phyloP scores from a whole-genome alignment of 1,139 yeast genomes.

The Kodamaea plutei region DNA sequence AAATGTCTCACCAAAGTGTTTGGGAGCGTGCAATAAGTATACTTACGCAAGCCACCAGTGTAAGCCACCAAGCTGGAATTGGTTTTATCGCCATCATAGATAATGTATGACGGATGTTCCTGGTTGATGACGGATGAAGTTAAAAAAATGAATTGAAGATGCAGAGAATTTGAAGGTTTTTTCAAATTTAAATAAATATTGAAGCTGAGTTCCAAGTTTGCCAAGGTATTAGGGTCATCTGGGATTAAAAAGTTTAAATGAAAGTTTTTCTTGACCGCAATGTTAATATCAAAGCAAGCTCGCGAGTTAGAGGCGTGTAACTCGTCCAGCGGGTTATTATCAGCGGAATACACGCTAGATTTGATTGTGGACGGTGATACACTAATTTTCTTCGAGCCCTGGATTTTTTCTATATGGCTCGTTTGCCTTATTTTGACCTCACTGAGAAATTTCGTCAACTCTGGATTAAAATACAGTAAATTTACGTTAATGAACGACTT shows the following conservation, averaged over 20 bases:
- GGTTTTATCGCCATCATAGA: constrained; percentile 27
- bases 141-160: constrained; percentile 14
- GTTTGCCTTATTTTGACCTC: constrained; percentile 12
- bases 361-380: constrained; percentile 1
- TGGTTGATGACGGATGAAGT: constrained; percentile 10
- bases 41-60: constrained; percentile 42
- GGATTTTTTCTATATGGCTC: constrained; percentile 10
- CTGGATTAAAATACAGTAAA: constrained; percentile 59
- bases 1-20: constrained; percentile 21
- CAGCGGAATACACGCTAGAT: neutral
- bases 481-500: constrained; percentile 63
- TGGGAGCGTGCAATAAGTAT: constrained; percentile 39
- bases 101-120: constrained; percentile 32
- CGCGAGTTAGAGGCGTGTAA: constrained; percentile 4
- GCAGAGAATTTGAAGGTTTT: constrained; percentile 5
- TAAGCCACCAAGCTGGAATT: constrained; percentile 26
- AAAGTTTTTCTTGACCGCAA: constrained; percentile 37
- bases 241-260: constrained; percentile 33
- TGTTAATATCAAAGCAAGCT: constrained; percentile 30
- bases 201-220: constrained; percentile 34
- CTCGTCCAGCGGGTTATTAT: neutral
- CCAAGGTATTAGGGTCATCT: constrained; percentile 31
- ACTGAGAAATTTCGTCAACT: constrained; percentile 42
- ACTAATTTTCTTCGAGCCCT: constrained; percentile 4
- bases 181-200: constrained; percentile 33